Evolutionary conservation across 441 rosid genomes (phyloP).

Genomic region (Croton laevigatus): DNA sequence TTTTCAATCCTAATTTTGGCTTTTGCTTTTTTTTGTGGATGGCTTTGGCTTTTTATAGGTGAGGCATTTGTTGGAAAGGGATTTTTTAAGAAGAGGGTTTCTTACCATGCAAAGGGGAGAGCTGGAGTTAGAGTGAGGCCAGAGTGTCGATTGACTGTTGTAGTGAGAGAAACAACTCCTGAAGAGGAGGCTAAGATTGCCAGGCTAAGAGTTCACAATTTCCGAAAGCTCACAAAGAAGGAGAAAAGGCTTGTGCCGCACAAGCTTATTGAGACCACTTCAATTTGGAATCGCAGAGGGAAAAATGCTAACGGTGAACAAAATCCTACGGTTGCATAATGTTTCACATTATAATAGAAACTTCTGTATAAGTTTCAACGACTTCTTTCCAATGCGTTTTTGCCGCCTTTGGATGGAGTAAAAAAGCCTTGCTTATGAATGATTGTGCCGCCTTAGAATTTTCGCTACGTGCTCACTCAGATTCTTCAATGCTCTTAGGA

Average conservation of each 20-base stretch:
- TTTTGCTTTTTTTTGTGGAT: too few relatives aligned
- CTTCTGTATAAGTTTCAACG: slow-evolving; percentile 2
- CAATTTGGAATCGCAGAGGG: slow-evolving; percentile 79
- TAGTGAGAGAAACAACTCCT: slow-evolving; percentile 73
- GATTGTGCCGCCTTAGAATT: too few relatives aligned
- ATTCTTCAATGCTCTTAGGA: too few relatives aligned
- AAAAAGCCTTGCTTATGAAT: not conserved
- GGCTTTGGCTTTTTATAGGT: slow-evolving; percentile 48
- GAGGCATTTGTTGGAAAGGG: slow-evolving; percentile 98
- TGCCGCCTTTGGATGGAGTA: not conserved
- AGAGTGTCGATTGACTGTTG: slow-evolving; percentile 71
- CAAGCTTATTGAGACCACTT: slow-evolving; percentile 77
- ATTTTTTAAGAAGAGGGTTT: slow-evolving; percentile 53
- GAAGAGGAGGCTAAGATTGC: slow-evolving; percentile 93
- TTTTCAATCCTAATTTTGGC: slow-evolving; percentile 5
- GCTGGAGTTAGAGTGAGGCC: slow-evolving; percentile 57
- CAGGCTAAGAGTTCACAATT: slow-evolving; percentile 66
- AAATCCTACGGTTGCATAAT: slow-evolving; percentile 26
- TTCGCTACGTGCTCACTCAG: too few relatives aligned
- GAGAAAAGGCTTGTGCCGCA: slow-evolving; percentile 45
- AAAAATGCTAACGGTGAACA: slow-evolving; percentile 25
- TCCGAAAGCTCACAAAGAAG: slow-evolving; percentile 22
- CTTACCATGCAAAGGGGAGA: slow-evolving; percentile 64
- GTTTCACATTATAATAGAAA: not conserved
- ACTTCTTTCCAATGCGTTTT: too few relatives aligned